Evolutionary conservation across 2,329 filamentous ascomycete genomes (phyloP).

Genomic region (Cadophora sp.): DNA sequence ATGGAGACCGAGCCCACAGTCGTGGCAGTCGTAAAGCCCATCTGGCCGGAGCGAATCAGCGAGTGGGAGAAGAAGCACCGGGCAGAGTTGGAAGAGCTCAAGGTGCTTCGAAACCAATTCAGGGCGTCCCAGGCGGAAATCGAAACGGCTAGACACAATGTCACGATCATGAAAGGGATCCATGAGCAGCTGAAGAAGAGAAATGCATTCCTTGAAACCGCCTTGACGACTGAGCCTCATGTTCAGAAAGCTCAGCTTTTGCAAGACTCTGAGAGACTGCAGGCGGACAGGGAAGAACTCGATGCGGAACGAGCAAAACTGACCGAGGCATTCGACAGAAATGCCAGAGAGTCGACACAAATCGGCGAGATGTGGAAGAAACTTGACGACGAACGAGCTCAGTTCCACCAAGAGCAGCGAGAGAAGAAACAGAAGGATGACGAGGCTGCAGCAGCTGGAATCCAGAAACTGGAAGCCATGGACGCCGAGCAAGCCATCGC

Average conservation of each 20-base stretch:
- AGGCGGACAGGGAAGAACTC: background rate
- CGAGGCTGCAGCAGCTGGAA: background rate
- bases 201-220: background rate
- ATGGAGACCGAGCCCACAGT: conserved; percentile 54
- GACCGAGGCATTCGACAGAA: background rate
- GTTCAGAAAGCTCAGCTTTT: background rate
- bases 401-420: background rate
- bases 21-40: conserved; percentile 41
- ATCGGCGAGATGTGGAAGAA: background rate
- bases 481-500: conserved; percentile 9
- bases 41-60: conserved; percentile 39
- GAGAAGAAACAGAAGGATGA: background rate
- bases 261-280: background rate
- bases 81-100: conserved; percentile 31
- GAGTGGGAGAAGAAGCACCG: conserved; percentile 39
- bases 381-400: background rate
- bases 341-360: background rate
- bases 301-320: background rate
- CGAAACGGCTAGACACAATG: conserved; percentile 7
- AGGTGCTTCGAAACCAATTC: conserved; percentile 16
- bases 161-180: background rate
- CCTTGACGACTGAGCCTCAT: background rate
- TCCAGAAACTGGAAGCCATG: background rate
- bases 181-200: background rate
- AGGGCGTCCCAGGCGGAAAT: background rate